Evolutionary conservation across 768 basidiomycete species (phyloP).

Genomic region (Podaxis sp.): DNA sequence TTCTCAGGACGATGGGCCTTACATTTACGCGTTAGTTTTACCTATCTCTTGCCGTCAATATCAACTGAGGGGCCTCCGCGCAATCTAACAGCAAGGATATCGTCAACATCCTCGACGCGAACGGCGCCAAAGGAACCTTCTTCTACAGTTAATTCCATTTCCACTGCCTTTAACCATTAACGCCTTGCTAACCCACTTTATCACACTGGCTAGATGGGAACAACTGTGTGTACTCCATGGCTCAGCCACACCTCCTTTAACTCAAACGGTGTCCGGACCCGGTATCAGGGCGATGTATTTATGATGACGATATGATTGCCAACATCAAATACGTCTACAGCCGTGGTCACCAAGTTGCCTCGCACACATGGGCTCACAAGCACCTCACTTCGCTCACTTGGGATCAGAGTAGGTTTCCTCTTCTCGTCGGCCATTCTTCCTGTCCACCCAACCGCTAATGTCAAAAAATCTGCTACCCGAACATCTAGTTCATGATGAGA

Average conservation of each 20-base stretch:
- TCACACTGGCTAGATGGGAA: slow-evolving; percentile 29
- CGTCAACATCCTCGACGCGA: slow-evolving; percentile 30
- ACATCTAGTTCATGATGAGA: slow-evolving; percentile 31
- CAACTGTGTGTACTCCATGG: slow-evolving; percentile 29
- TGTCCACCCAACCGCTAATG: not conserved
- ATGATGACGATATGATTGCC: slow-evolving; percentile 23
- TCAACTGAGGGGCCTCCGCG: not conserved
- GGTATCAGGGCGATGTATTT: slow-evolving; percentile 36
- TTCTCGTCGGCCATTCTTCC: not conserved
- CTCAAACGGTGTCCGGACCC: not conserved
- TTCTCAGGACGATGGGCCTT: slow-evolving; percentile 36
- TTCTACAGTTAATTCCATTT: slow-evolving; percentile 34
- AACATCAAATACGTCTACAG: slow-evolving; percentile 36
- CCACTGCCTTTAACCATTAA: not conserved
- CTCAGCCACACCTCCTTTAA: not conserved
- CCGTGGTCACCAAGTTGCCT: slow-evolving; percentile 42
- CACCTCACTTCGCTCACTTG: slow-evolving; percentile 31
- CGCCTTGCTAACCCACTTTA: not conserved
- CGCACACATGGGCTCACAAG: slow-evolving; percentile 46
- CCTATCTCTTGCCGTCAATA: not conserved
- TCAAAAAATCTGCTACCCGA: not conserved
- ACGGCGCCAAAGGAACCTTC: slow-evolving; percentile 41
- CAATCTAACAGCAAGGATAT: slow-evolving; percentile 27
- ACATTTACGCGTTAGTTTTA: slow-evolving; percentile 25
- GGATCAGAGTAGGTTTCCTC: slow-evolving; percentile 29